Base-by-base conservation (phyloP, 1,284 basidiomycete species). In the Austroboletus niveus region DNA sequence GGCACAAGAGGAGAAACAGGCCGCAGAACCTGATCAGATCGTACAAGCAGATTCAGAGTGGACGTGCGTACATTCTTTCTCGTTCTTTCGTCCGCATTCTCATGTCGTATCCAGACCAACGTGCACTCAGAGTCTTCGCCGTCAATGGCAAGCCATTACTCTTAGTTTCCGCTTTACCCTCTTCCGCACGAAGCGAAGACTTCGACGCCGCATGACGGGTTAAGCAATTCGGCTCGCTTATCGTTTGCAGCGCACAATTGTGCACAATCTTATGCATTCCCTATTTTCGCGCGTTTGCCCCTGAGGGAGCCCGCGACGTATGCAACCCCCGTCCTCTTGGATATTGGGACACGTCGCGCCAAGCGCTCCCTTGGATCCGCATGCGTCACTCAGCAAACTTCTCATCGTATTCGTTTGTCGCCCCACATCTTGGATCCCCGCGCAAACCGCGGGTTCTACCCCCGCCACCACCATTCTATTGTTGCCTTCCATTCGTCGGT, bases 61-160 rank as follows among this genome's bases (percentile, higher is more conserved):
- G 65, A 66, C 66, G 64, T 69, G 67, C 66, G 74, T 71, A 5
- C 5, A 41, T 40, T 48, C 48, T n/a, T 32, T 17, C 58, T 32
- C 17, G 45, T 27, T 1, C 42, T 38, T 42, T 14, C 41, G 3
- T 31, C 22, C n/a, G 11, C 35, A 43, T n/a, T 15, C 43, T 54
- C 24, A 50, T 27, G 5, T 24, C n/a, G 44, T 27, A 49, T 51
- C 44, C 51, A 77, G 70, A 55, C 82, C 84, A n/a, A 79, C 79
- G 36, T 85, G 82, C 65, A 68, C 71, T 11, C 71, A 83, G 61
- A 69, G 67, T 38, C 65, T 85, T 40, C 72, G 73, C 55, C 71
- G 78, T 22, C 79, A 83, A 49, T 85, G 82, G 82, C 79, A 81
- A 56, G 78, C 82, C 8, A 55, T 84, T 27, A 62, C 72, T 0